Percentiles rank a stretch among this genome's conserved stretches.
These are phyloP conservation scores for Jaminaea rosea DNA, from an alignment of 1,284 basidiomycete species.

Conservation along the genomic window DNA sequence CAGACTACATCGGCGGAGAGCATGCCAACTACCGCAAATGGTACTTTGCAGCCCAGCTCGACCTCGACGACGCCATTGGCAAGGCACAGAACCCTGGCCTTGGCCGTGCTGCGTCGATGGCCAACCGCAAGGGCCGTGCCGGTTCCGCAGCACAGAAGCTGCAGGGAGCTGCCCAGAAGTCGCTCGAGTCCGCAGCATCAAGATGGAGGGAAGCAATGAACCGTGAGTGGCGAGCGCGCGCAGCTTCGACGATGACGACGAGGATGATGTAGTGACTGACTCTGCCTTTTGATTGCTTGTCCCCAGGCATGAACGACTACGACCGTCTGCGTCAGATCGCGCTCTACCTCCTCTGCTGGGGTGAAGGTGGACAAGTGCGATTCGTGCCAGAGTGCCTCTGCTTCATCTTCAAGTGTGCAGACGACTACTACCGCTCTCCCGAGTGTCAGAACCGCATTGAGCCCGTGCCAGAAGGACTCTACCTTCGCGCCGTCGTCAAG, in stretches of 20 bases:
- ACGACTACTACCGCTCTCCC: slow-evolving; percentile 98
- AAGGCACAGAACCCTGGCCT: slow-evolving; percentile 83
- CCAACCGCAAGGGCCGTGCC: slow-evolving; percentile 51
- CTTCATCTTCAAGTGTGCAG: slow-evolving; percentile 99
- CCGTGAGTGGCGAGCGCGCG: too few relatives aligned
- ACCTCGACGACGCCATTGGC: slow-evolving; percentile 94
- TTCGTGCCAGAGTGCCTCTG: slow-evolving; percentile 94
- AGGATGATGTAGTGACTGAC: too few relatives aligned
- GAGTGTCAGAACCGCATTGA: slow-evolving; percentile 93
- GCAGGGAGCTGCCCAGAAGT: slow-evolving; percentile 65
- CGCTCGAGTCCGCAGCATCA: slow-evolving; percentile 68
- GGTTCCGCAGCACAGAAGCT: slow-evolving; percentile 52
- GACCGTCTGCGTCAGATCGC: slow-evolving; percentile 94
- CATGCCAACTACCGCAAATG: slow-evolving; percentile 55
- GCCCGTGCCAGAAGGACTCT: slow-evolving; percentile 88
- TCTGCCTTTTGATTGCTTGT: too few relatives aligned
- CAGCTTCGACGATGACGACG: too few relatives aligned
- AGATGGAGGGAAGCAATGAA: slow-evolving; percentile 98
- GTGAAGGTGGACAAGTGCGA: slow-evolving; percentile 95
- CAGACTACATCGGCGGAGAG: slow-evolving; percentile 93
- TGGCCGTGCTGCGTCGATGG: slow-evolving; percentile 70
- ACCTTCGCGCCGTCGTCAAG: slow-evolving; percentile 80
- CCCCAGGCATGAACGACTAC: slow-evolving; percentile 98
- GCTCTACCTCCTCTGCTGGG: slow-evolving; percentile 91
- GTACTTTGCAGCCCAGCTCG: slow-evolving; percentile 99